Evolutionary conservation across 495 filamentous ascomycete genomes (phyloP), one percentile per base, ranked within the genome.

Genomic region (Aspergillus panamensis): DNA sequence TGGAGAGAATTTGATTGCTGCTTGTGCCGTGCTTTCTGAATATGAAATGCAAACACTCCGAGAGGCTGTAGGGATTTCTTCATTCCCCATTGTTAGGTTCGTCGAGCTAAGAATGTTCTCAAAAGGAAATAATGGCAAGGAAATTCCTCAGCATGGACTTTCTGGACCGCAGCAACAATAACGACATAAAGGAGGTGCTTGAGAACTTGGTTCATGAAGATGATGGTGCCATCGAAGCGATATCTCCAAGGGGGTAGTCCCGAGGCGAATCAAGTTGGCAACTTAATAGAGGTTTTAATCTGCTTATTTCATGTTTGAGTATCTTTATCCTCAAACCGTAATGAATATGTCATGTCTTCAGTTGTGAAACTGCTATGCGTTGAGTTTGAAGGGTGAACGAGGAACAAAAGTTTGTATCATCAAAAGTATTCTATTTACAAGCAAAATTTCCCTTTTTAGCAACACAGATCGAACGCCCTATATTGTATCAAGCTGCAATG

Each of bases 1-100:
- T 54, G 89, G 90, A 19, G 90, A 92, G 65, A 89, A 94, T 62
- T 69, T 92, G 42, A 81, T 90, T 19, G 81, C 80, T 37, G 84
- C 82, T 43, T 93, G 89, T 67, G 82, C 86, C 13, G 74, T 69
- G 35, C 66, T 92, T 57, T 83, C 85, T 16, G 71, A 76, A 4
- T 73, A 73, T 8, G 88, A 93, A 66, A 77, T 66, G 52, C 69
- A 73, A 40, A 80, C 82, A 35, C 73, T 92, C n/a, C 78, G 83
- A 57, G 76, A 81, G 59, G 89, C 89, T 37, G 88, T 78, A 69
- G 30, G 69, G 45, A 55, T 32, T 37, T 16, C 21, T 7, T 35
- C 16, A 20, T 37, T 21, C 51, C 7, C 16, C 8, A 8, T 3
- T 19, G 17, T 14, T 16, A 30, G 31, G 7, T 3, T 10, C 25